Evolutionary conservation across 2,329 filamentous ascomycete genomes (phyloP).

Genomic region (Periconia sp.): DNA sequence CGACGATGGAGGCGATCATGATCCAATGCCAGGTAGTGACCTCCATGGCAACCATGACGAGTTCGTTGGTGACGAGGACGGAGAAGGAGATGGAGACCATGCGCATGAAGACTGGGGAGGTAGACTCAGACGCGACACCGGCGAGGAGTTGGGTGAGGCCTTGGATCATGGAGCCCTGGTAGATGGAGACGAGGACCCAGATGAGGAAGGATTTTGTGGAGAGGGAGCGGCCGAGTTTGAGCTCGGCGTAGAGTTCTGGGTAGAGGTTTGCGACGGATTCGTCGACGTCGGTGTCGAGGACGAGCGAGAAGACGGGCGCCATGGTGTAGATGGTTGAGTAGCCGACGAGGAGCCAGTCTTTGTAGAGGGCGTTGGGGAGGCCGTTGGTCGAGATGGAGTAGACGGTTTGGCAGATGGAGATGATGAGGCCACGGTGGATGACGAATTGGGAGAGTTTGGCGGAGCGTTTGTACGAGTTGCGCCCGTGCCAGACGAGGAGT

Average conservation of each 20-base stretch:
- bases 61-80: constrained; percentile 87
- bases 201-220: constrained; percentile 95
- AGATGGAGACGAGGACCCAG: constrained; percentile 93
- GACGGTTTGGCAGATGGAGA: constrained; percentile 94
- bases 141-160: constrained; percentile 89
- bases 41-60: constrained; percentile 95
- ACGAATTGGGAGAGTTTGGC: constrained; percentile 98
- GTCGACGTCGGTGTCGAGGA: constrained; percentile 93
- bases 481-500: constrained; percentile 96
- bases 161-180: constrained; percentile 94
- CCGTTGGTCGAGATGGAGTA: constrained; percentile 92
- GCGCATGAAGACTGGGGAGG: constrained; percentile 32
- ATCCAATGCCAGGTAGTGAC: constrained; percentile 96
- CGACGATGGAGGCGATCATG: constrained; percentile 83
- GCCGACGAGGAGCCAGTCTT: constrained; percentile 94
- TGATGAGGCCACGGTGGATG: constrained; percentile 94
- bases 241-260: constrained; percentile 94
- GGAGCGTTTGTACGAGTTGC: constrained; percentile 94
- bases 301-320: constrained; percentile 85
- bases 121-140: constrained; percentile 53
- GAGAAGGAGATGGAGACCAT: constrained; percentile 95
- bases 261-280: constrained; percentile 92
- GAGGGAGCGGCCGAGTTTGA: constrained; percentile 84
- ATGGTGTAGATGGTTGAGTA: constrained; percentile 97
- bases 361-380: constrained; percentile 89